phyloP scores from a whole-genome alignment of 2,329 filamentous ascomycete species.

The Cercospora zeae-maydis region DNA sequence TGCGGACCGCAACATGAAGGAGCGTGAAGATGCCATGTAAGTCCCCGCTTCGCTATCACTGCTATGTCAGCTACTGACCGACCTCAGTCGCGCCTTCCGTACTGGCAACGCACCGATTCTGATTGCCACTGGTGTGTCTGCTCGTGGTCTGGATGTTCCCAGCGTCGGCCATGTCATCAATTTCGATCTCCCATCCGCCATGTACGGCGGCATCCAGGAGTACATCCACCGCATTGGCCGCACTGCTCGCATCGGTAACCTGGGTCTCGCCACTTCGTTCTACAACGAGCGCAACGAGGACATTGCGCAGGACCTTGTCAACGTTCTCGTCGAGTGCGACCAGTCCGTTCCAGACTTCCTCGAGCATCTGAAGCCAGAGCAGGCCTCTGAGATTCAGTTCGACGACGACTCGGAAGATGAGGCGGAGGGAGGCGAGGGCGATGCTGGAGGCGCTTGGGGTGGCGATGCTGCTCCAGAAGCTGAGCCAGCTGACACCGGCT shows the following conservation, averaged over 20 bases:
- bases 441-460: slow-evolving; percentile 21
- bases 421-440: slow-evolving; percentile 16
- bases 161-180: slow-evolving; percentile 92
- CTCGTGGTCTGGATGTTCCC: slow-evolving; percentile 60
- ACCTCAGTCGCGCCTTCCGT: slow-evolving; percentile 67
- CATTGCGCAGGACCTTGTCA: slow-evolving; percentile 70
- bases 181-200: slow-evolving; percentile 72
- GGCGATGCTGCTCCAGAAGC: slow-evolving; percentile 8
- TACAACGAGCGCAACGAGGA: slow-evolving; percentile 74
- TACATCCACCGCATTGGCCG: slow-evolving; percentile 95
- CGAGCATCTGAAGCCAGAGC: slow-evolving; percentile 58
- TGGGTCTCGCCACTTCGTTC: slow-evolving; percentile 82
- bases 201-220: slow-evolving; percentile 84
- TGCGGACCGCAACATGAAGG: slow-evolving; percentile 76
- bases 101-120: slow-evolving; percentile 71
- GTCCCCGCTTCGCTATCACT: slow-evolving; percentile 29
- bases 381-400: slow-evolving; percentile 48
- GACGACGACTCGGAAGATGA: slow-evolving; percentile 54
- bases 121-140: slow-evolving; percentile 79
- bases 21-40: slow-evolving; percentile 85
- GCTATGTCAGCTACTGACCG: neutral
- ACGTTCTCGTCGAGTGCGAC: slow-evolving; percentile 73
- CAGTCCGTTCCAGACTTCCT: slow-evolving; percentile 83
- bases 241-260: slow-evolving; percentile 87
- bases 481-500: slow-evolving; percentile 19